Base-by-base conservation (phyloP, 2,329 filamentous ascomycete species). In the Orbilia ellipsospora region DNA sequence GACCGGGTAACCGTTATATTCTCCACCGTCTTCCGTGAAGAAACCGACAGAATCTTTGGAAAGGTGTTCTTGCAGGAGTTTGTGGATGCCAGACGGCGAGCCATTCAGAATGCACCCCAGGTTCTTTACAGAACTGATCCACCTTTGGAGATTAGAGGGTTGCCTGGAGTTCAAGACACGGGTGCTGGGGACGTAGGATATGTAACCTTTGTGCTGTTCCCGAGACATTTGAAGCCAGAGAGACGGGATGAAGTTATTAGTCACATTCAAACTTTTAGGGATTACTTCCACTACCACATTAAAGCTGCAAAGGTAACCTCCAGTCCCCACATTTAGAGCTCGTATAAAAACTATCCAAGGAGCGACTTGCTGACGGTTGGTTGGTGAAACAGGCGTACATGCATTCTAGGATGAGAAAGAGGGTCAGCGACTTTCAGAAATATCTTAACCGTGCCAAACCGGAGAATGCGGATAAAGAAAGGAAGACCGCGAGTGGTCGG, bases 261-360 rank as follows among this genome's bases (percentile, higher is more conserved):
- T 60, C 96, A 99, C 83, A 98, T 99, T 80, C 96, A 99, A 84
- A 99, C 95, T 13, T 99, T 99, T 92, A 92, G 95, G 79, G 95
- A 99, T 82, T 99, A 99, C 84, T 99, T 99, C 87, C 95, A 99
- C 84, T 99, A 99, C 83, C 95, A 99, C 84, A 99, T 99, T 85
- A 99, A 99, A 85, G 96, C 95, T 31, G 97, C 94, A 77, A 99
- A 99, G 87, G 88, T 89, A 82, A n/a, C 44, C 3, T 48, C 16
- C 44, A 48, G 13, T 48, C 44, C 44, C 8, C 44, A 36, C 31
- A 36, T 7, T 16, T 60, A 42, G n/a, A 20, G 44, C 18, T 7
- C 15, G 20, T 15, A 36, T 23, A 26, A n/a, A 10, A 13, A 10
- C 1, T 23, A 23, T 23, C 23, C 23, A 23, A 23, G 23, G 23